phyloP scores from a whole-genome alignment of 352 stramenopile species.

The Phytophthora sp. region DNA sequence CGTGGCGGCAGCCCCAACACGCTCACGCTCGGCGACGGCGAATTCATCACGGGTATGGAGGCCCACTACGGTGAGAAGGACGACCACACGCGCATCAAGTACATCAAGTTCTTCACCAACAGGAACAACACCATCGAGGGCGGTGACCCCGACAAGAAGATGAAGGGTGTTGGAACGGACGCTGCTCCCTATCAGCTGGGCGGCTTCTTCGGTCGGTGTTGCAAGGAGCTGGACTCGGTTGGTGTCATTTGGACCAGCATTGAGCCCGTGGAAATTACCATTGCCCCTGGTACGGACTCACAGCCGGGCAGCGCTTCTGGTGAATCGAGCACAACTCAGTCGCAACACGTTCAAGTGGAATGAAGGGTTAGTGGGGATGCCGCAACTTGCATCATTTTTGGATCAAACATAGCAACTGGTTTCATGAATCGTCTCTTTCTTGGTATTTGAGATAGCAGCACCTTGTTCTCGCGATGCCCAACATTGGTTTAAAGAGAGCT shows the following conservation, averaged over 20 bases:
- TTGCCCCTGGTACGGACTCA: no score
- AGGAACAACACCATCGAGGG: background rate
- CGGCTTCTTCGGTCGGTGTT: background rate
- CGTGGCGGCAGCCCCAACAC: background rate
- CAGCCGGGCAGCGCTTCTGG: no score
- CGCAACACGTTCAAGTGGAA: no score
- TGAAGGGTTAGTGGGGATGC: no score
- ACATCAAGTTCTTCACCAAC: constrained; percentile 1
- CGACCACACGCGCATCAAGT: background rate
- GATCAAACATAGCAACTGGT: no score
- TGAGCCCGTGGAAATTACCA: no score
- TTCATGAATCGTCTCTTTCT: no score
- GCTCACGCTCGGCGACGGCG: background rate
- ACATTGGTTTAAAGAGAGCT: no score
- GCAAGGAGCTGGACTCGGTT: constrained; percentile 1
- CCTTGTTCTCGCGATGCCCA: no score
- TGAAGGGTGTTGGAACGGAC: background rate
- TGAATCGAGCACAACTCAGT: no score
- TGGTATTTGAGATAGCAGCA: background rate
- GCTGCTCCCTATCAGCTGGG: background rate
- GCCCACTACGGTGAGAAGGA: background rate
- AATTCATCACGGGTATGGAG: constrained; percentile 1
- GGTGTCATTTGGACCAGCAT: background rate
- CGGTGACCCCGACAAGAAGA: background rate
- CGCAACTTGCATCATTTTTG: no score